Percentiles rank a stretch among this genome's conserved stretches.
phyloP scores from a whole-genome alignment of 2,329 filamentous ascomycete species.

The Alternaria brassicicola region DNA sequence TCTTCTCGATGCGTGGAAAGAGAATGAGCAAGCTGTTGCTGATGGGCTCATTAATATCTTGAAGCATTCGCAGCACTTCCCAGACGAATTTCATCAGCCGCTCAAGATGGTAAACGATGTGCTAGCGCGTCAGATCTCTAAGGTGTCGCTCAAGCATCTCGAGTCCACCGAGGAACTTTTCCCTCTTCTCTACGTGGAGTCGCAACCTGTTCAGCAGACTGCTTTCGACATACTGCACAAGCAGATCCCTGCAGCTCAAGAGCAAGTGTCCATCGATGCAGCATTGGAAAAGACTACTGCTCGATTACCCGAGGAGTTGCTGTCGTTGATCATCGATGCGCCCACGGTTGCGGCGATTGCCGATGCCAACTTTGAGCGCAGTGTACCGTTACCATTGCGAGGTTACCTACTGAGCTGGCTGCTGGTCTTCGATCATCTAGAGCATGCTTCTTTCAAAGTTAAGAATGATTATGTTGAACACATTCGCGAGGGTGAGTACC shows the following conservation, averaged over 20 bases:
- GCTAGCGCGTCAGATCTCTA: conserved; percentile 71
- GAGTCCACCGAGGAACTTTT: conserved; percentile 73
- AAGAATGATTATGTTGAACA: conserved; percentile 80
- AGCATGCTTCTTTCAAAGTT: conserved; percentile 78
- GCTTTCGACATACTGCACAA: conserved; percentile 81
- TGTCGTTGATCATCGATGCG: conserved; percentile 81
- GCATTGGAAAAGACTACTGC: conserved; percentile 74
- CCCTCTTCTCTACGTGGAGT: conserved; percentile 75
- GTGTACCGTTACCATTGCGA: conserved; percentile 71
- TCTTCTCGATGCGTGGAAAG: conserved; percentile 73
- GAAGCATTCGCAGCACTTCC: conserved; percentile 57
- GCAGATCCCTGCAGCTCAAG: conserved; percentile 77
- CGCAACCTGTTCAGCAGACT: conserved; percentile 75
- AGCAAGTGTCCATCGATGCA: conserved; percentile 80
- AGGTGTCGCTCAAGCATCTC: conserved; percentile 66
- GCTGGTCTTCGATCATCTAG: conserved; percentile 85
- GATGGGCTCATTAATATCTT: conserved; percentile 68
- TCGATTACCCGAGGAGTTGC: conserved; percentile 78
- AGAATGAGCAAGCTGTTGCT: conserved; percentile 63
- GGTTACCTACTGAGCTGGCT: conserved; percentile 90
- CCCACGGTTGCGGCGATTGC: conserved; percentile 72
- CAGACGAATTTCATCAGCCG: conserved; percentile 66
- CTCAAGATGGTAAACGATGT: conserved; percentile 76
- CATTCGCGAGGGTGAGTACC: conserved; percentile 74
- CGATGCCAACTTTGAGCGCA: conserved; percentile 67